phyloP scores from a whole-genome alignment of 1,284 basidiomycete species.

The Apiotrichum domesticum region DNA sequence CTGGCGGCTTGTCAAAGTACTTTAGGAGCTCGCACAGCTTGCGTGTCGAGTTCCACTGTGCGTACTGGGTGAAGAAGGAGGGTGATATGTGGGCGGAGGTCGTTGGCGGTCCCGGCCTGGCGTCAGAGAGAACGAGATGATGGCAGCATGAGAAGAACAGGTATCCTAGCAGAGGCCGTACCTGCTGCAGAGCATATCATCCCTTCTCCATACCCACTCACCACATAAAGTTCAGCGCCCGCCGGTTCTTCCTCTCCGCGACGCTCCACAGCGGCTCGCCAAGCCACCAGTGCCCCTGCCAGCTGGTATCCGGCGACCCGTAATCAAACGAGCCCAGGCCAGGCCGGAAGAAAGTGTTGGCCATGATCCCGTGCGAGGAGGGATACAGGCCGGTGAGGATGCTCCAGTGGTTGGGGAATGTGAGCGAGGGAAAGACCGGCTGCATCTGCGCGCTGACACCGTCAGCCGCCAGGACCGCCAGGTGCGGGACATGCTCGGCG shows the following conservation, averaged over 20 bases:
- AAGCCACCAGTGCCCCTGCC: slow-evolving; percentile 71
- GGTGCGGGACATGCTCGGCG: slow-evolving; percentile 15
- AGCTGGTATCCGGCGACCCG: slow-evolving; percentile 55
- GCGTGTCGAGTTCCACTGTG: slow-evolving; percentile 55
- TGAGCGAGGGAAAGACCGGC: slow-evolving; percentile 80
- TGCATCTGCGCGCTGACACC: slow-evolving; percentile 80
- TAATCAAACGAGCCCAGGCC: slow-evolving; percentile 48
- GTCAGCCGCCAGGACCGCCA: slow-evolving; percentile 15
- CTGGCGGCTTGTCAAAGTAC: slow-evolving; percentile 70
- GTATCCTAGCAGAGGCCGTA: too few species aligned
- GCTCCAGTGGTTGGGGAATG: slow-evolving; percentile 89
- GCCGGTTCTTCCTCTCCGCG: slow-evolving; percentile 62
- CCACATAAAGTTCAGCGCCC: slow-evolving; percentile 86
- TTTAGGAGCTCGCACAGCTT: slow-evolving; percentile 67
- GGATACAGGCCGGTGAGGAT: slow-evolving; percentile 81
- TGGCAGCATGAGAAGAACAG: not conserved
- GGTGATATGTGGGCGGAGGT: slow-evolving; percentile 61
- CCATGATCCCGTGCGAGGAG: slow-evolving; percentile 83
- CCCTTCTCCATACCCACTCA: slow-evolving; percentile 42
- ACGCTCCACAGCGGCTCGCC: slow-evolving; percentile 92
- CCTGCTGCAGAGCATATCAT: not conserved
- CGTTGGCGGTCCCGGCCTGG: slow-evolving; percentile 71
- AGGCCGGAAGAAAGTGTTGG: slow-evolving; percentile 78
- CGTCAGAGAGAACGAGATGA: not conserved
- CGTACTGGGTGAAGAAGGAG: slow-evolving; percentile 71